Evolutionary conservation across 2,329 filamentous ascomycete genomes (phyloP).

Genomic region (Beauveria caledonica): DNA sequence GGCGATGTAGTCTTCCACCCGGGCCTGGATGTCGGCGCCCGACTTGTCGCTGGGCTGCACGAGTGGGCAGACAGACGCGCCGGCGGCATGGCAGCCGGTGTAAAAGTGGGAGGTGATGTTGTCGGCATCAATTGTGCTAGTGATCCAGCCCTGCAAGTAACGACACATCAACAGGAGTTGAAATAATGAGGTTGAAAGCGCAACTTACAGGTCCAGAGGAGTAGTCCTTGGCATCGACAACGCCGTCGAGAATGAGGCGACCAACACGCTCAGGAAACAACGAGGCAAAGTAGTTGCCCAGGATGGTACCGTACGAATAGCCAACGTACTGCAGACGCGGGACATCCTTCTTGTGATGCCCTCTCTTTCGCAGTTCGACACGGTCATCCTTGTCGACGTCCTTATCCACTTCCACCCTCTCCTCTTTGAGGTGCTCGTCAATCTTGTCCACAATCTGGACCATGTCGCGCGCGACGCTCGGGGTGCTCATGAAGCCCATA

Average conservation of each 20-base stretch:
- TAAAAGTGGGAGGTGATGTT: conserved; percentile 22
- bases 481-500: conserved; percentile 21
- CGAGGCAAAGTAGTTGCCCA: conserved; percentile 16
- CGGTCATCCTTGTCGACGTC: background rate
- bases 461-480: conserved; percentile 27
- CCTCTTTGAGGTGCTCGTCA: conserved; percentile 17
- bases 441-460: conserved; percentile 25
- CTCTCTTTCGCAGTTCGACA: background rate
- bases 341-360: background rate
- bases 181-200: background rate
- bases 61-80: conserved; percentile 19
- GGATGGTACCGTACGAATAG: conserved; percentile 28
- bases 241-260: conserved; percentile 26
- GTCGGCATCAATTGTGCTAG: conserved; percentile 25
- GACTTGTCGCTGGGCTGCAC: conserved; percentile 15
- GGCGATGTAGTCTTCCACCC: conserved; percentile 21
- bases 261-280: conserved; percentile 20
- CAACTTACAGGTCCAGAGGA: conserved; percentile 15
- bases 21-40: conserved; percentile 18
- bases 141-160: conserved; percentile 20
- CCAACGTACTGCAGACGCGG: conserved; percentile 33
- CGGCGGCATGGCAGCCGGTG: conserved; percentile 20
- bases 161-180: background rate
- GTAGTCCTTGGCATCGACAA: conserved; percentile 22
- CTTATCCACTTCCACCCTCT: background rate